Conservation (phyloP, 352 stramenopile genomes). For the Phytophthora cryptogea region DNA sequence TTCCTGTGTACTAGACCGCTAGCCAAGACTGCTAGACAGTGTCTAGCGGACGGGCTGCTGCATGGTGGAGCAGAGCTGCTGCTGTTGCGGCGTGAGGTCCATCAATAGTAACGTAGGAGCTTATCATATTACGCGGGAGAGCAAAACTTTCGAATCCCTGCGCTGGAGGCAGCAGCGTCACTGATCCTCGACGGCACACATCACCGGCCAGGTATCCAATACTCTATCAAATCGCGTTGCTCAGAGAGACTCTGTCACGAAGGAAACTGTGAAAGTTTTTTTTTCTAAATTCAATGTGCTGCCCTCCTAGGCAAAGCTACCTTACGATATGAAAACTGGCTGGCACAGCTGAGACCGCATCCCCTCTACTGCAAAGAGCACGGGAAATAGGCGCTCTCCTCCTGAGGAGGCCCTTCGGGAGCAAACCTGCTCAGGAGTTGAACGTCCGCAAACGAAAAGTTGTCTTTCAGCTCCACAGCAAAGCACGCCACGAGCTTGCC, state of each 20-base stretch:
- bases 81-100: no score
- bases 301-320: neutral
- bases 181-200: neutral
- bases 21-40: neutral
- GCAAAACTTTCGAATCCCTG: conserved; percentile 15
- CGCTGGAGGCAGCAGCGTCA: conserved; percentile 6
- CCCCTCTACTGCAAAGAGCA: conserved; percentile 35
- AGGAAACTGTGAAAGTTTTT: conserved; percentile 1
- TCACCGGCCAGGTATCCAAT: neutral
- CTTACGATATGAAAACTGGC: neutral
- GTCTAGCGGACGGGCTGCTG: neutral
- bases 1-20: neutral
- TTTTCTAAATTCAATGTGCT: conserved; percentile 15
- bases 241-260: neutral
- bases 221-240: neutral
- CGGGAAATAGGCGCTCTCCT: conserved; percentile 13
- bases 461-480: conserved; percentile 50
- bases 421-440: conserved; percentile 39
- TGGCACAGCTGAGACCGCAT: neutral
- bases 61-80: no score
- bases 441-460: conserved; percentile 46
- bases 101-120: no score
- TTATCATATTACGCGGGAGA: conserved; percentile 8
- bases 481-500: conserved; percentile 54
- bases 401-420: no score